Percentiles rank a stretch among this genome's conserved stretches.
phyloP scores from a whole-genome alignment of 257 asterid genomes.

The Knoxia roxburghii region DNA sequence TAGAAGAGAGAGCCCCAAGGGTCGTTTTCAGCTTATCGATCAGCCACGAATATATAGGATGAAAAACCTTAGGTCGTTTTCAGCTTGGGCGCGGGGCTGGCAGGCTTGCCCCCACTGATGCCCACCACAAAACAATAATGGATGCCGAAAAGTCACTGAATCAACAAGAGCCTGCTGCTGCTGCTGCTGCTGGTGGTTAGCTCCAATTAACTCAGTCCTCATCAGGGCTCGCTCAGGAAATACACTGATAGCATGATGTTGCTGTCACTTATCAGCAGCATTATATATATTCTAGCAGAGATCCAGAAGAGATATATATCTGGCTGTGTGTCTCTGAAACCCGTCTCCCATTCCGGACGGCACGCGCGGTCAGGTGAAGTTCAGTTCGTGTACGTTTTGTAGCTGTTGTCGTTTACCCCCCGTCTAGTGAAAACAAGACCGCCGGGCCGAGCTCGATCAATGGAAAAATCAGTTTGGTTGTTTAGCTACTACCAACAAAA shows the following conservation, averaged over 20 bases:
- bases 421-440: too few relatives aligned
- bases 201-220: not conserved
- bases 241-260: constrained; percentile 2
- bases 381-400: constrained; percentile 36
- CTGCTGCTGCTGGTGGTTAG: too few relatives aligned
- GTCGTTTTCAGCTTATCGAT: too few relatives aligned
- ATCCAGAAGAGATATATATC: constrained; percentile 6
- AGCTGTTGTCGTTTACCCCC: constrained; percentile 3
- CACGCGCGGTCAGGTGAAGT: constrained; percentile 73
- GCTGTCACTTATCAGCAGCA: constrained; percentile 17
- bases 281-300: too few relatives aligned
- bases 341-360: constrained; percentile 61
- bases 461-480: too few relatives aligned
- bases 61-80: constrained; percentile 32
- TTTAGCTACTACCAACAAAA: too few relatives aligned
- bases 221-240: too few relatives aligned
- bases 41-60: constrained; percentile 22
- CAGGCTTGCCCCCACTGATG: constrained; percentile 10
- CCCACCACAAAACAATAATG: constrained; percentile 30
- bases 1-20: constrained; percentile 23
- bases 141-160: constrained; percentile 29
- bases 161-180: too few relatives aligned
- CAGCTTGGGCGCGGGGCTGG: constrained; percentile 31
- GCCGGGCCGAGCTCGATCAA: too few relatives aligned
- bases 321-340: not conserved